phyloP scores from a whole-genome alignment of 1,284 basidiomycete species.

The Marasmius fiardii region DNA sequence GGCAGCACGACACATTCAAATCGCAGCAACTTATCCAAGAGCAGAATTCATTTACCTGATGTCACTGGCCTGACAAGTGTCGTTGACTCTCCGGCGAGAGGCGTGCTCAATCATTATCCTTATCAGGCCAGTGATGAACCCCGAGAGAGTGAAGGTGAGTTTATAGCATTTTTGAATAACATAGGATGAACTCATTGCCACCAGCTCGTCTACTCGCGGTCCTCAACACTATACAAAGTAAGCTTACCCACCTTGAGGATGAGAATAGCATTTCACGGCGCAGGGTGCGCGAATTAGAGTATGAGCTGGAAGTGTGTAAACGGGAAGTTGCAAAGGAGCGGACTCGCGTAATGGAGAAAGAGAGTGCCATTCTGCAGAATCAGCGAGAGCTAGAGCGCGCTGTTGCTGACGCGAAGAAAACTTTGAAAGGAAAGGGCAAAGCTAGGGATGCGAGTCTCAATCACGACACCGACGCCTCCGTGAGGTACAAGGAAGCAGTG shows the following conservation, averaged over 20 bases:
- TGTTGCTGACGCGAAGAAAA: constrained; percentile 17
- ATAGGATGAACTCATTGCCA: constrained; percentile 7
- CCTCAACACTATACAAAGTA: constrained; percentile 60
- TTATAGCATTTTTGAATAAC: constrained; percentile 3
- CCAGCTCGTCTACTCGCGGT: constrained; percentile 58
- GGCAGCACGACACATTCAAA: neutral
- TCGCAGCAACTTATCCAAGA: constrained; percentile 19
- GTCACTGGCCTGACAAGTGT: constrained; percentile 77
- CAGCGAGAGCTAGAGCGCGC: constrained; percentile 26
- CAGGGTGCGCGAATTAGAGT: constrained; percentile 78
- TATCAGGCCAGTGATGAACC: constrained; percentile 43
- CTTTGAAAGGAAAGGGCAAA: constrained; percentile 29
- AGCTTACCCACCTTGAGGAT: constrained; percentile 67
- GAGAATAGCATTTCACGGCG: constrained; percentile 78
- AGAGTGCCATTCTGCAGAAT: constrained; percentile 38
- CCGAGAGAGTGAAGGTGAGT: constrained; percentile 57
- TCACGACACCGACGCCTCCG: constrained; percentile 36
- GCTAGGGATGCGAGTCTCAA: constrained; percentile 31
- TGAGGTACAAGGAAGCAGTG: constrained; percentile 67
- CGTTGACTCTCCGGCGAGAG: constrained; percentile 64
- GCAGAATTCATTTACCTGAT: constrained; percentile 62
- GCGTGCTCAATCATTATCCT: constrained; percentile 44
- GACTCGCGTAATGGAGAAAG: constrained; percentile 54
- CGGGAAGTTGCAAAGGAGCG: constrained; percentile 67
- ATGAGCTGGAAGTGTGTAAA: constrained; percentile 76